phyloP scores from a whole-genome alignment of 768 basidiomycete genomes.

The Tricholoma hemisulphureum region DNA sequence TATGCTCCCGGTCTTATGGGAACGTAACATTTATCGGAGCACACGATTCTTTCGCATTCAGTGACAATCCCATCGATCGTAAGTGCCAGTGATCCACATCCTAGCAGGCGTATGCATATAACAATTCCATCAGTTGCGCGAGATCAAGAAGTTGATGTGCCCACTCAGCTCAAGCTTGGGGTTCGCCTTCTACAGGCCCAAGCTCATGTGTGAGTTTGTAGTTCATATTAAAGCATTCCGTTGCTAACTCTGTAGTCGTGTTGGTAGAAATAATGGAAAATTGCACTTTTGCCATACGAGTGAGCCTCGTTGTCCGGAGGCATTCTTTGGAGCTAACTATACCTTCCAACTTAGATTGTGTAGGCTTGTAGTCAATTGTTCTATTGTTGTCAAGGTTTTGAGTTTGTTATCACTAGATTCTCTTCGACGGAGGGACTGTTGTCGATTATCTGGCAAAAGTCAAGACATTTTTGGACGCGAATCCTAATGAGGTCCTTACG shows the following conservation, averaged over 20 bases:
- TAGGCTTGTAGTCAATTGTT: conserved; percentile 16
- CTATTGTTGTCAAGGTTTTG: not conserved
- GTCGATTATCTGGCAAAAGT: conserved; percentile 49
- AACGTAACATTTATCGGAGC: conserved; percentile 50
- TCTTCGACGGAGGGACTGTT: conserved; percentile 56
- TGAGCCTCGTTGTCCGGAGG: conserved; percentile 27
- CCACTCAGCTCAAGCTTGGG: conserved; percentile 48
- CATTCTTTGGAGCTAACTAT: not conserved
- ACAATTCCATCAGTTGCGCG: conserved; percentile 26
- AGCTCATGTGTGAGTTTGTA: conserved; percentile 39
- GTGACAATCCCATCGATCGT: conserved; percentile 45
- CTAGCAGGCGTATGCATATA: not conserved
- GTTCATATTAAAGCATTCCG: not conserved
- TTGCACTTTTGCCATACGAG: conserved; percentile 71
- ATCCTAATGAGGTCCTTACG: conserved; percentile 66
- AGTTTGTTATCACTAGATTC: conserved; percentile 23
- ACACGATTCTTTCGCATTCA: conserved; percentile 58
- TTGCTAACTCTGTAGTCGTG: not conserved
- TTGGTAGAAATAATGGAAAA: conserved; percentile 35
- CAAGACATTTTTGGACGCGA: conserved; percentile 54
- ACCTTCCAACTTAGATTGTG: conserved; percentile 31
- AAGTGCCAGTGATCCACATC: conserved; percentile 14
- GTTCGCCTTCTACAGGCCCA: conserved; percentile 63
- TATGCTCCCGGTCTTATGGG: conserved; percentile 57
- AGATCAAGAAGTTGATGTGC: conserved; percentile 51